A percentile compares a stretch with the other conserved stretches of the same genome.
These are phyloP conservation scores for Candida insectalens DNA, from an alignment of 805 yeast species.

Conservation along the genomic window DNA sequence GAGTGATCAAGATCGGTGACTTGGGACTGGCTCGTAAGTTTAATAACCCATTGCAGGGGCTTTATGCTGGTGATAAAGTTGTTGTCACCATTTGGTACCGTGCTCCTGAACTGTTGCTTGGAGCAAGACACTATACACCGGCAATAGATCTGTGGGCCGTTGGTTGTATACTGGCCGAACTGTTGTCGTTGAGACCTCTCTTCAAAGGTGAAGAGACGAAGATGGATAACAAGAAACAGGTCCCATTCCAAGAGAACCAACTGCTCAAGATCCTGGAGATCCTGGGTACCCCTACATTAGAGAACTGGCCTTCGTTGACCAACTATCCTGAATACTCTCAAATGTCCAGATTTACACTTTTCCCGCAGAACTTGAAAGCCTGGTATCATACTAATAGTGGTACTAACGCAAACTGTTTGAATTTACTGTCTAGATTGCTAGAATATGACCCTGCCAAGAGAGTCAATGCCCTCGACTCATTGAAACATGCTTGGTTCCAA, in stretches of 20 bases:
- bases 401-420: conserved; percentile 55
- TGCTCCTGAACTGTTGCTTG: conserved; percentile 85
- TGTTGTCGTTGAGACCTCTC: conserved; percentile 80
- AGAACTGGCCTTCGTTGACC: conserved; percentile 71
- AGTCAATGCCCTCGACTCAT: conserved; percentile 67
- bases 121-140: conserved; percentile 87
- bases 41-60: conserved; percentile 75
- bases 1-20: conserved; percentile 94
- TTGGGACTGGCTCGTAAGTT: conserved; percentile 85
- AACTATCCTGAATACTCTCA: conserved; percentile 79
- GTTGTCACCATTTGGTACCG: conserved; percentile 97
- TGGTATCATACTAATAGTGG: conserved; percentile 89
- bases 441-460: conserved; percentile 79
- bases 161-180: conserved; percentile 90
- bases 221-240: conserved; percentile 84
- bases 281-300: conserved; percentile 76
- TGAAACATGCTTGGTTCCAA: conserved; percentile 70
- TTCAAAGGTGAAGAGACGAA: conserved; percentile 98
- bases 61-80: conserved; percentile 88
- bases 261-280: conserved; percentile 84
- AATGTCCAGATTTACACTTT: conserved; percentile 47
- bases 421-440: conserved; percentile 52
- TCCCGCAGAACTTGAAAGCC: conserved; percentile 60
- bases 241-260: conserved; percentile 92
- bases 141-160: conserved; percentile 94